These are phyloP conservation scores for Clausena lansium DNA, from an alignment of 345 rosid species.

Conservation along the genomic window DNA sequence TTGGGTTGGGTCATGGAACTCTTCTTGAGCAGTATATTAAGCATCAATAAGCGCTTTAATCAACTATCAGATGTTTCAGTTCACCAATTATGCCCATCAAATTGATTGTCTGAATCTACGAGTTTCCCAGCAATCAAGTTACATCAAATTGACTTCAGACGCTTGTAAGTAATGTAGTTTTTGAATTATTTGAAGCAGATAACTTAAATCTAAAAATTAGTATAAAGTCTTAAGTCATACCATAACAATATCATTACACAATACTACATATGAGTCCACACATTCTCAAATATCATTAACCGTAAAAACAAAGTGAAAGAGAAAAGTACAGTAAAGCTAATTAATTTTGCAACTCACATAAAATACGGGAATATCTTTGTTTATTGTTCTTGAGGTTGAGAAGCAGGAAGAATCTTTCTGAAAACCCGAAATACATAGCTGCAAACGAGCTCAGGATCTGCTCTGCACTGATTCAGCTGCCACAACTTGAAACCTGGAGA, in stretches of 20 bases:
- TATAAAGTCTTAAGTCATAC: no score
- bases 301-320: no score
- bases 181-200: background rate
- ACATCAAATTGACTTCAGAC: no score
- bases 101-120: background rate
- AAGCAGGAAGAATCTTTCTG: background rate
- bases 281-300: no score
- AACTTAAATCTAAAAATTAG: no score
- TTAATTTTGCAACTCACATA: background rate
- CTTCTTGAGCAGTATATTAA: no score
- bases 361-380: background rate
- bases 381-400: background rate
- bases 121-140: background rate
- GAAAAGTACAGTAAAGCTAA: no score
- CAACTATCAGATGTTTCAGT: no score
- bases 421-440: background rate
- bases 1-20: no score
- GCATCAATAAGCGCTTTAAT: no score
- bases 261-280: no score
- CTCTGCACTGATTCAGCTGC: background rate
- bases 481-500: background rate
- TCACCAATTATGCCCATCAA: background rate
- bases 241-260: no score
- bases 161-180: background rate
- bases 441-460: background rate